Percentiles rank a stretch among this genome's conserved stretches.
Conservation (phyloP, 805 yeast species). For the Ogataea trehaloabstinens region DNA sequence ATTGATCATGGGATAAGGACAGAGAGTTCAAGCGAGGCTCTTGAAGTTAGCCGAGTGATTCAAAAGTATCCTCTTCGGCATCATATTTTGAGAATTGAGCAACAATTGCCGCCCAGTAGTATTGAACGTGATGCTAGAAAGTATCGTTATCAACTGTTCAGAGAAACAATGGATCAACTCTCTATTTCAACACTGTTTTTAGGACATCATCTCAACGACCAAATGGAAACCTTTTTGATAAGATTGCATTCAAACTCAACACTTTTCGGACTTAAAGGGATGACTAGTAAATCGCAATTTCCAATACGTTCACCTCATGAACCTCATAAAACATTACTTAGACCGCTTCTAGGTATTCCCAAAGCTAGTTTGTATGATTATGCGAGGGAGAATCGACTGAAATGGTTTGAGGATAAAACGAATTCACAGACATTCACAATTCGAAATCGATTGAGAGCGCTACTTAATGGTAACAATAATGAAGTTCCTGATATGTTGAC, state of each 20-base stretch:
- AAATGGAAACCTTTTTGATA: conserved; percentile 64
- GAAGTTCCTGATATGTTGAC: conserved; percentile 18
- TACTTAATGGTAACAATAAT: conserved; percentile 10
- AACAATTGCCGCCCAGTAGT: conserved; percentile 12
- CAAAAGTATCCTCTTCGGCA: conserved; percentile 27
- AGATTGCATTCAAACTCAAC: conserved; percentile 47
- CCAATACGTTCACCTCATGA: conserved; percentile 12
- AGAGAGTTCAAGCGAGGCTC: conserved; percentile 51
- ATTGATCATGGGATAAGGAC: conserved; percentile 61
- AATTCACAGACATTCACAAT: conserved; percentile 57
- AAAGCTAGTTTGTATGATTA: conserved; percentile 47
- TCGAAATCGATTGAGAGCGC: conserved; percentile 54
- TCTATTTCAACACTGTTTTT: conserved; percentile 41
- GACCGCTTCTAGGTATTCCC: conserved; percentile 52
- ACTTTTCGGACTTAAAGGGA: conserved; percentile 60
- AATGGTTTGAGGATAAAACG: conserved; percentile 73
- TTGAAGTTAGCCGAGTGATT: conserved; percentile 26
- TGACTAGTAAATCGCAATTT: conserved; percentile 25
- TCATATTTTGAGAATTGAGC: conserved; percentile 18
- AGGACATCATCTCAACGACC: conserved; percentile 75
- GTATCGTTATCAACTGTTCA: conserved; percentile 47
- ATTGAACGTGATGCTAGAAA: conserved; percentile 58
- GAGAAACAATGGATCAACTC: conserved; percentile 36
- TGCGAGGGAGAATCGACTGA: conserved; percentile 39
- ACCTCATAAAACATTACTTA: conserved; percentile 25